Evolutionary conservation across 495 filamentous ascomycete genomes (phyloP).

Genomic region (Aspergillus homomorphus): DNA sequence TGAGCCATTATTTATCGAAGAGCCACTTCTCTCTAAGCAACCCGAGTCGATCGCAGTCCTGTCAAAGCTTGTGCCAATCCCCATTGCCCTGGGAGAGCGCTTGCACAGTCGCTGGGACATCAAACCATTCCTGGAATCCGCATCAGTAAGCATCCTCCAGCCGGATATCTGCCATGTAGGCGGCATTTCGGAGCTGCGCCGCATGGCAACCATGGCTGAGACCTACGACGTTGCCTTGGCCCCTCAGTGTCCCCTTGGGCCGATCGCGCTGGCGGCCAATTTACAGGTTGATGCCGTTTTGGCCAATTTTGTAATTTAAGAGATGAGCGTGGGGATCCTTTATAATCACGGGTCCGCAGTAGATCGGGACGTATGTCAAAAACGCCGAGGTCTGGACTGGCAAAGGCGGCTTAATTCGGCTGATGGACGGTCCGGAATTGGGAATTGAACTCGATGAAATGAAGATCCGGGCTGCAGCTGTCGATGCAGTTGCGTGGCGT

Average conservation of each 20-base stretch:
- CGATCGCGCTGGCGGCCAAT: constrained; percentile 70
- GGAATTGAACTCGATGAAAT: constrained; percentile 75
- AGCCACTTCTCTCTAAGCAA: constrained; percentile 70
- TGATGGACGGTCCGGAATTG: constrained; percentile 58
- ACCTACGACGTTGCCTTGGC: constrained; percentile 73
- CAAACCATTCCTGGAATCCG: constrained; percentile 64
- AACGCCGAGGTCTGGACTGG: constrained; percentile 61
- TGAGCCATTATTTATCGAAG: constrained; percentile 70
- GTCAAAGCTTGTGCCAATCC: constrained; percentile 54
- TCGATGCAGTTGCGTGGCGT: constrained; percentile 6
- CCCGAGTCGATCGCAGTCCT: constrained; percentile 64
- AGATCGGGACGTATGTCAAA: constrained; percentile 64
- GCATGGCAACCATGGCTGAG: constrained; percentile 70
- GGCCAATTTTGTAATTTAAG: constrained; percentile 74
- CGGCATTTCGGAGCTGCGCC: constrained; percentile 67
- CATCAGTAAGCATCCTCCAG: constrained; percentile 67
- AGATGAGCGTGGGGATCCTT: constrained; percentile 77
- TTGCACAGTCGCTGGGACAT: constrained; percentile 73
- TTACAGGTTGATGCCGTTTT: constrained; percentile 61
- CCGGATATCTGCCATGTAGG: constrained; percentile 73
- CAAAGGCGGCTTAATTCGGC: constrained; percentile 60
- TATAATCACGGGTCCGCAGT: constrained; percentile 64
- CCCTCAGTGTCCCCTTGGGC: constrained; percentile 74
- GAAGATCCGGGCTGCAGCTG: constrained; percentile 37
- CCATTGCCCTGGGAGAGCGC: constrained; percentile 75